Base-by-base conservation (phyloP, 2,329 filamentous ascomycete species). In the Cladobotryum mycophilum region DNA sequence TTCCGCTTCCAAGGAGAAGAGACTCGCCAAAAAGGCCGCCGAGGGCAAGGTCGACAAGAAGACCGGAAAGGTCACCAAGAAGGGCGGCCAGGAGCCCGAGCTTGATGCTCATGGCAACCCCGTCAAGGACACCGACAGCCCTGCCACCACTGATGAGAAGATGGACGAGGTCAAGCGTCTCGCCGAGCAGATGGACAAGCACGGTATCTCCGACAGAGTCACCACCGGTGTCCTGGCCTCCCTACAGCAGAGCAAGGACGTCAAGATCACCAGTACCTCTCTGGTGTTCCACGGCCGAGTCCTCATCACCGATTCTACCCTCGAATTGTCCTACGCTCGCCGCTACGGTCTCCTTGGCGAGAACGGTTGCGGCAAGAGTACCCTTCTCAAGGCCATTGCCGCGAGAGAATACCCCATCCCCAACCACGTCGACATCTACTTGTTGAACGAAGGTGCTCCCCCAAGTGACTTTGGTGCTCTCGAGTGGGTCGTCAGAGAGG, bases 351-450 rank as follows among this genome's bases (percentile, higher is more conserved):
- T 99, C 52, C 77, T 99, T 58, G 93, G 93, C 66, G 93, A 99
- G 81, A 99, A 99, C 86, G 93, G 93, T 59, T 99, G 93, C 73
- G 93, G 93, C 70, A 99, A 99, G 81, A 95, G 88, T 58, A 99
- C 93, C n/a, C 74, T 99, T 34, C 82, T 99, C 67, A 97, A 96
- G 78, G 83, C 93, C 60, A 96, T 99, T 68, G 86, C 87, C 62
- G 85, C 84, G 66, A 88, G 93, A 74, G 95, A 99, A 73, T 99
- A 84, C 70, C 95, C 93, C 56, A 88, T 99, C 67, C 95, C 93
- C 54, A 88, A 96, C 25, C 91, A 96, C 71, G 80, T 99, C 70
- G 95, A 99, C 72, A 95, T 99, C 72, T 99, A 99, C 76, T 84
- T 99, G 42, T 79, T 99, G 60, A 99, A 99, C 74, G 89, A 97